Conservation (phyloP, 106 monocot species). For the Dactylorhiza incarnata region DNA sequence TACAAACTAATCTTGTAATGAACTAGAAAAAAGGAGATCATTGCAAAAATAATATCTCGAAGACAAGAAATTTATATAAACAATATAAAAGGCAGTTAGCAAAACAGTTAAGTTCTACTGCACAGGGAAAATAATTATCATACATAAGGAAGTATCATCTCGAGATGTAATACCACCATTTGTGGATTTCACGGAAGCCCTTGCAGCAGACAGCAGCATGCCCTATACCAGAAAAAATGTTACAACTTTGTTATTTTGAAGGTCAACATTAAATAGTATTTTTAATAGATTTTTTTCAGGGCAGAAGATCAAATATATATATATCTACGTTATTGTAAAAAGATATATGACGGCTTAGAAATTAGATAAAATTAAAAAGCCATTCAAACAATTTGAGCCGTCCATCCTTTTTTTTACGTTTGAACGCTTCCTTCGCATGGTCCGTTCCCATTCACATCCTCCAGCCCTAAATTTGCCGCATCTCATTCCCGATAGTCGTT, state of each 20-base stretch:
- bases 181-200: constrained; percentile 15
- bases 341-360: too few relatives aligned
- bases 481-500: too few relatives aligned
- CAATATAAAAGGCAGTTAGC: background rate
- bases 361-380: too few relatives aligned
- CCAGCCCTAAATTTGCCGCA: too few relatives aligned
- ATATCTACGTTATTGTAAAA: too few relatives aligned
- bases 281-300: too few relatives aligned
- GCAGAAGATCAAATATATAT: too few relatives aligned
- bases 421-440: too few relatives aligned
- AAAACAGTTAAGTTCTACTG: background rate
- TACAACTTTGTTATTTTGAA: background rate
- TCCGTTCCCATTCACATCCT: too few relatives aligned
- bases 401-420: too few relatives aligned
- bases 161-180: background rate
- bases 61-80: background rate
- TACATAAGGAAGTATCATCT: constrained; percentile 3
- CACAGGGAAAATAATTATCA: background rate
- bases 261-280: background rate
- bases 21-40: background rate
- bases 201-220: constrained; percentile 24
- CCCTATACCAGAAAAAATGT: constrained; percentile 9
- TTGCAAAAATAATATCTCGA: background rate
- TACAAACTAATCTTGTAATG: background rate
- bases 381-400: too few relatives aligned